phyloP scores from a whole-genome alignment of 2,329 filamentous ascomycete species.

The Cytospora paraplurivora region DNA sequence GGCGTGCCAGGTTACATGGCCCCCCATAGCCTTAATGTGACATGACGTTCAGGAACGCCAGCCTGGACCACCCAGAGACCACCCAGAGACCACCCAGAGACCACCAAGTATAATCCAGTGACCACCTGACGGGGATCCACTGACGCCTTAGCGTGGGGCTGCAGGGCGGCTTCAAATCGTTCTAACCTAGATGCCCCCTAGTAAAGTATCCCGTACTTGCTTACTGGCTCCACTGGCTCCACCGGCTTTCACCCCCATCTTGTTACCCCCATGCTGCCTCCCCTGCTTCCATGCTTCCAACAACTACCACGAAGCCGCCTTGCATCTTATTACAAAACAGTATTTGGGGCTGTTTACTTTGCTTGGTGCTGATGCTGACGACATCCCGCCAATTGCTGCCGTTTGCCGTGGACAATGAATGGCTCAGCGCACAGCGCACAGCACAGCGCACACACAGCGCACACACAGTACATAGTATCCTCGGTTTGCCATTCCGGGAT shows the following conservation, averaged over 20 bases:
- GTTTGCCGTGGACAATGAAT: not conserved
- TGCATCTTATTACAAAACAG: constrained; percentile 29
- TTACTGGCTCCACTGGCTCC: constrained; percentile 27
- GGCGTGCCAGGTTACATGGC: too few relatives aligned
- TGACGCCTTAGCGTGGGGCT: not conserved
- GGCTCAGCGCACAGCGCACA: too few relatives aligned
- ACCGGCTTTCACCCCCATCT: constrained; percentile 14
- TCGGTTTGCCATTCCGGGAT: too few relatives aligned
- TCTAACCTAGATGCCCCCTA: not conserved
- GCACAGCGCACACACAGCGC: too few relatives aligned
- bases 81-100: too few relatives aligned
- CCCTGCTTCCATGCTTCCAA: constrained; percentile 15
- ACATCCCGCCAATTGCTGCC: constrained; percentile 3
- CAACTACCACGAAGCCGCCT: constrained; percentile 18
- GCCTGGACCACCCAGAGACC: not conserved
- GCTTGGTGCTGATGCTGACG: constrained; percentile 4
- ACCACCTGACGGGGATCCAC: constrained; percentile 1
- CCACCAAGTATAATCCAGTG: not conserved
- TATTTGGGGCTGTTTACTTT: constrained; percentile 6
- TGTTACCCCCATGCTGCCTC: not conserved
- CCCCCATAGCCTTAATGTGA: not conserved
- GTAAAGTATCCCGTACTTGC: not conserved
- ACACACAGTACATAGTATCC: too few relatives aligned
- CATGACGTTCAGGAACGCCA: constrained; percentile 2
- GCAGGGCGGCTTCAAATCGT: not conserved